Conservation (phyloP, 148 eudicot species). For the Rhododendron henanense region DNA sequence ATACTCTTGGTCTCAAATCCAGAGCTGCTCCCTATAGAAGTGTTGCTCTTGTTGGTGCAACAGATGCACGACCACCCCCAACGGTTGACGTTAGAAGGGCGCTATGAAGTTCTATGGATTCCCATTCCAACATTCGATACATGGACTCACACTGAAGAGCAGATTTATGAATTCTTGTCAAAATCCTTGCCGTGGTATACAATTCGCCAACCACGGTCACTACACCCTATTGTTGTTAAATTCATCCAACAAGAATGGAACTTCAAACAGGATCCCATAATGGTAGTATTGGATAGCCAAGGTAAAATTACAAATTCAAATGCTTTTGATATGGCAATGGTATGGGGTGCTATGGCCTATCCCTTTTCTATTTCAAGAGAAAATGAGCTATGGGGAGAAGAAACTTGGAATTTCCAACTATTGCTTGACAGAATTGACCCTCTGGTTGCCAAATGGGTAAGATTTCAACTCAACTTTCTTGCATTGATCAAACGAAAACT, state of each 20-base stretch:
- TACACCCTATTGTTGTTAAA: conserved; percentile 37
- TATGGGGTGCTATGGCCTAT: conserved; percentile 66
- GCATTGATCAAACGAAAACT: background rate
- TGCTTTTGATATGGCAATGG: conserved; percentile 57
- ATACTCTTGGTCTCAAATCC: conserved; percentile 62
- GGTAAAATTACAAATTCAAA: conserved; percentile 48
- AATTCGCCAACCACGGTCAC: conserved; percentile 47
- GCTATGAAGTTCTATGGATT: conserved; percentile 57
- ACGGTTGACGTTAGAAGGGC: conserved; percentile 14
- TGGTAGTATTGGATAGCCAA: conserved; percentile 59
- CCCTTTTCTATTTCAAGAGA: conserved; percentile 61
- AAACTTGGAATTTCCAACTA: conserved; percentile 37
- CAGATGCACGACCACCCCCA: conserved; percentile 41
- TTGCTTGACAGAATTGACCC: conserved; percentile 44
- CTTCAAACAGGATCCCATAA: conserved; percentile 42
- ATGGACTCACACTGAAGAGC: conserved; percentile 46
- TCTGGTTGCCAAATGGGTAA: conserved; percentile 46
- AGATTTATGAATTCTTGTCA: conserved; percentile 37
- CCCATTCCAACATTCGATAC: conserved; percentile 36
- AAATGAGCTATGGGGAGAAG: conserved; percentile 57
- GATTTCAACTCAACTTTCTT: conserved; percentile 13
- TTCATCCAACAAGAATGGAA: conserved; percentile 47
- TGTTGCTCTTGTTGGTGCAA: conserved; percentile 45
- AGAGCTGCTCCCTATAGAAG: conserved; percentile 44
- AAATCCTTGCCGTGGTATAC: conserved; percentile 66